Evolutionary conservation across 2,329 filamentous ascomycete species (phyloP).

Genomic region (Pseudogymnoascus sp.): DNA sequence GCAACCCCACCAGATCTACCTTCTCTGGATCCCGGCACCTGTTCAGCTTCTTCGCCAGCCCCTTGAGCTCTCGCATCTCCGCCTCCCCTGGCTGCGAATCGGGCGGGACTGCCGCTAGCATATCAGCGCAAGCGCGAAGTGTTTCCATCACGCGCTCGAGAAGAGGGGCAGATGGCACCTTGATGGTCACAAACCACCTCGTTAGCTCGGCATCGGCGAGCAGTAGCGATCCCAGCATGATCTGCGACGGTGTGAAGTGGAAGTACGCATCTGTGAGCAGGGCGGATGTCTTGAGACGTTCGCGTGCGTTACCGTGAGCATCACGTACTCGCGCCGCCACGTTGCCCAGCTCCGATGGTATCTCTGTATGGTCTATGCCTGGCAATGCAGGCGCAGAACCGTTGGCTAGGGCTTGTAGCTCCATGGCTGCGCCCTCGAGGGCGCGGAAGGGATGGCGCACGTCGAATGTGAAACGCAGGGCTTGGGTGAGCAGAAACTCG

Average conservation of each 20-base stretch:
- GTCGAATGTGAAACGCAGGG: slow-evolving; percentile 86
- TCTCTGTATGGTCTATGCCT: not conserved
- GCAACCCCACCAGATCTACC: slow-evolving; percentile 60
- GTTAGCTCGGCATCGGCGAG: slow-evolving; percentile 60
- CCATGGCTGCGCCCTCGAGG: slow-evolving; percentile 77
- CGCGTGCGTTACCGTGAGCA: slow-evolving; percentile 65
- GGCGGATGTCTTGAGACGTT: slow-evolving; percentile 68
- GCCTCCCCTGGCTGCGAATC: slow-evolving; percentile 15
- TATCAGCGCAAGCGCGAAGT: slow-evolving; percentile 42
- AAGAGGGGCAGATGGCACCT: slow-evolving; percentile 25
- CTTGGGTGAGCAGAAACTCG: slow-evolving; percentile 88
- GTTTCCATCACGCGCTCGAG: slow-evolving; percentile 41
- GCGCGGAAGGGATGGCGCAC: slow-evolving; percentile 84
- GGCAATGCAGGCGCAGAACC: slow-evolving; percentile 26
- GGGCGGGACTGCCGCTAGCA: slow-evolving; percentile 47
- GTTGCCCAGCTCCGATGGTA: slow-evolving; percentile 13
- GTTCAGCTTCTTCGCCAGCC: slow-evolving; percentile 59
- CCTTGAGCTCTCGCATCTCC: slow-evolving; percentile 42
- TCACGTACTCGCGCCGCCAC: slow-evolving; percentile 39
- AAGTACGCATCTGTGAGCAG: slow-evolving; percentile 94
- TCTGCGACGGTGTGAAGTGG: slow-evolving; percentile 87
- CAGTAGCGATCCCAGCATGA: slow-evolving; percentile 74
- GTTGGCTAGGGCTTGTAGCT: slow-evolving; percentile 60
- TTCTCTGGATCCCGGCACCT: slow-evolving; percentile 67
- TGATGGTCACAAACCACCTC: slow-evolving; percentile 26